Base-by-base conservation (phyloP, 2,329 filamentous ascomycete species). In the Xylaria sp. region DNA sequence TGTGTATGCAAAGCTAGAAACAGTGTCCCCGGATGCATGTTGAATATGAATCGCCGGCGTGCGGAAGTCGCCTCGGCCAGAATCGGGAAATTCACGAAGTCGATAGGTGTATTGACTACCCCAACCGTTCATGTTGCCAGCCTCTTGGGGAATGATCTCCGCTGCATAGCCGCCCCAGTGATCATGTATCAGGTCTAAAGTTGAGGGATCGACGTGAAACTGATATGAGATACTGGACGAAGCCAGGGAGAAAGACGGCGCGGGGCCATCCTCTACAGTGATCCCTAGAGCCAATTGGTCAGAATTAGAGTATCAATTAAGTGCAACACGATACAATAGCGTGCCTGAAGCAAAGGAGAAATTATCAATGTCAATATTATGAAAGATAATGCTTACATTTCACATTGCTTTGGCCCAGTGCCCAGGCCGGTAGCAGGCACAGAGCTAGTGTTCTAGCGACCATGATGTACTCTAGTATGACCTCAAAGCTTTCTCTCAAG, bases 21-120 rank as follows among this genome's bases (percentile, higher is more conserved):
- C 83, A 0, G 87, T 89, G 66, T 87, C 83, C 33, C 88, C 88
- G 17, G 82, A 82, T 1, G 84, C 78, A 71, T 91, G 87, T 60
- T 82, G 81, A 70, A 91, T 87, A 42, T 86, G 84, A 13, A 90
- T 81, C 0, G 89, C 88, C 0, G 89, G 89, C 2, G 84, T 78
- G 3, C 89, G 83, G 69, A 89, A 88, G 72, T 91, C 89, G 17
- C 88, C 88, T 7, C 88, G 83, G 0, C 89, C 88, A 4, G 88
- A 79, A 66, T 91, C 88, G 1, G 89, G 89, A 61, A 89, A 90
- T 73, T 90, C 89, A 31, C 89, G 84, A 17, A 86, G 83, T 17
- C 83, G 74, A 47, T 85, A 86, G 11, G 83, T 83, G 39, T 83
- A 76, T 55, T 81, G 73, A 36, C 82, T 78, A 39, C 83, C 79